Evolutionary conservation across 306 rosid species (phyloP).

Genomic region (Boehmeria nivea): DNA sequence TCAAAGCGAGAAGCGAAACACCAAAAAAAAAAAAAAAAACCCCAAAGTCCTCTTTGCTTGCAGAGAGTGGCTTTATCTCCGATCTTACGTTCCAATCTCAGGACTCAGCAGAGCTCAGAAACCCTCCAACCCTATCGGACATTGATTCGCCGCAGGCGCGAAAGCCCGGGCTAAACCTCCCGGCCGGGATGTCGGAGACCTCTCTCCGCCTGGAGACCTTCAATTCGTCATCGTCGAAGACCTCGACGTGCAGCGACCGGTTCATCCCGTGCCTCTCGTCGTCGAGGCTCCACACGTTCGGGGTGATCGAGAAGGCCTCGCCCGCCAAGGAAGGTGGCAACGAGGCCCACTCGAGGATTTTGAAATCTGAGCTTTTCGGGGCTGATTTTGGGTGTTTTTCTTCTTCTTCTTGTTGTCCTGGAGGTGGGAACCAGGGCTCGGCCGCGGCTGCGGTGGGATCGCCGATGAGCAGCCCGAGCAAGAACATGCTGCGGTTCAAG

Average conservation of each 20-base stretch:
- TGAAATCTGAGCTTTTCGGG: conserved; percentile 84
- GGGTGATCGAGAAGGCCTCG: conserved; percentile 65
- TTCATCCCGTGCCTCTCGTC: conserved; percentile 96
- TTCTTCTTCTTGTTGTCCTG: too few relatives aligned
- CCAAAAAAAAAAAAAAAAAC: too few relatives aligned
- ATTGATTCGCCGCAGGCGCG: conserved; percentile 67
- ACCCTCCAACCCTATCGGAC: too few relatives aligned
- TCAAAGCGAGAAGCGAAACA: too few relatives aligned
- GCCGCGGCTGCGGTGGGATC: conserved; percentile 48
- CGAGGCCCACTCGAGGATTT: conserved; percentile 66
- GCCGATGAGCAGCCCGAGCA: conserved; percentile 70
- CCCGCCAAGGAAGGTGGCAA: conserved; percentile 85
- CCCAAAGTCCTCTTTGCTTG: too few relatives aligned
- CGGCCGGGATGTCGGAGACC: conserved; percentile 73
- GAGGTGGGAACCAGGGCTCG: too few relatives aligned
- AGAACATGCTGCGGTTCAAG: conserved; percentile 87
- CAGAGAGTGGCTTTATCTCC: conserved; percentile 1
- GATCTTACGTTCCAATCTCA: not conserved
- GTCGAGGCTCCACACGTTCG: conserved; percentile 87
- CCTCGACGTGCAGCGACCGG: conserved; percentile 76
- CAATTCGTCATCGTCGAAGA: conserved; percentile 41
- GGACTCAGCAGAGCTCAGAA: too few relatives aligned
- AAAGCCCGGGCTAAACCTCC: conserved; percentile 60
- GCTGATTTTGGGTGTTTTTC: conserved; percentile 81
- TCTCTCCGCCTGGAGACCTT: conserved; percentile 60